Percentiles rank a stretch among this genome's conserved stretches.
Conservation (phyloP, 2,329 filamentous ascomycete genomes). For the Exophiala phaeomuriformis region DNA sequence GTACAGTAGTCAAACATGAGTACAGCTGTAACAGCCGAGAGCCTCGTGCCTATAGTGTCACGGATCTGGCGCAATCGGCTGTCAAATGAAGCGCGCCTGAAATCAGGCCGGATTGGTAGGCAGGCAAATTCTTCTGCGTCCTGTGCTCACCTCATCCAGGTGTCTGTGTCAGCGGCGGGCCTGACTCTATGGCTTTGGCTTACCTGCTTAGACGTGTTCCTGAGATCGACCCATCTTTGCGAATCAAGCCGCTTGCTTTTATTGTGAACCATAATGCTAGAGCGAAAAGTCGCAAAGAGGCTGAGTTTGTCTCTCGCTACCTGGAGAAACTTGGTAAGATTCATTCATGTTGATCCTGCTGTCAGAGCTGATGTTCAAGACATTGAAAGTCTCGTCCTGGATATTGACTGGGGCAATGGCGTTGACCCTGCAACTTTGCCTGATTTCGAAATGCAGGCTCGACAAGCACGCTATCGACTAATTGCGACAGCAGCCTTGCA, state of each 20-base stretch:
- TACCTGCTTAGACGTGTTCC: conserved; percentile 55
- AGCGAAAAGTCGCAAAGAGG: conserved; percentile 49
- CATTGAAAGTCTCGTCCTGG: conserved; percentile 32
- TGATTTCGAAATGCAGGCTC: conserved; percentile 71
- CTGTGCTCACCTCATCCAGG: conserved; percentile 1
- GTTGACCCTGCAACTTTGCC: conserved; percentile 41
- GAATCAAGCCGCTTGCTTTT: conserved; percentile 43
- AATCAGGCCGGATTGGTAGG: conserved; percentile 8
- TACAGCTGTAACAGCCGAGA: background rate
- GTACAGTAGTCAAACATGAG: background rate
- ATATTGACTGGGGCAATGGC: conserved; percentile 47
- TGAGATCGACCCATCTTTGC: conserved; percentile 23
- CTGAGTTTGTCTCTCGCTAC: conserved; percentile 43
- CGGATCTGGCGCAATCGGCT: background rate
- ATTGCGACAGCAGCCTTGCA: conserved; percentile 56
- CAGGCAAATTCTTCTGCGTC: background rate
- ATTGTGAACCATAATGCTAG: conserved; percentile 57
- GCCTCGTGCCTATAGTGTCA: background rate
- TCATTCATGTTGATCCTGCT: too few species aligned
- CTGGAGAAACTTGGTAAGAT: conserved; percentile 40
- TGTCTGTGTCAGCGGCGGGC: conserved; percentile 81
- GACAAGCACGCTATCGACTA: conserved; percentile 63
- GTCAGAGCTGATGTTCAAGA: conserved; percentile 6
- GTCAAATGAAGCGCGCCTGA: background rate
- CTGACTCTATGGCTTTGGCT: conserved; percentile 96